Base-by-base conservation (phyloP, 2,329 filamentous ascomycete species). In the Hypoxylon sp. region DNA sequence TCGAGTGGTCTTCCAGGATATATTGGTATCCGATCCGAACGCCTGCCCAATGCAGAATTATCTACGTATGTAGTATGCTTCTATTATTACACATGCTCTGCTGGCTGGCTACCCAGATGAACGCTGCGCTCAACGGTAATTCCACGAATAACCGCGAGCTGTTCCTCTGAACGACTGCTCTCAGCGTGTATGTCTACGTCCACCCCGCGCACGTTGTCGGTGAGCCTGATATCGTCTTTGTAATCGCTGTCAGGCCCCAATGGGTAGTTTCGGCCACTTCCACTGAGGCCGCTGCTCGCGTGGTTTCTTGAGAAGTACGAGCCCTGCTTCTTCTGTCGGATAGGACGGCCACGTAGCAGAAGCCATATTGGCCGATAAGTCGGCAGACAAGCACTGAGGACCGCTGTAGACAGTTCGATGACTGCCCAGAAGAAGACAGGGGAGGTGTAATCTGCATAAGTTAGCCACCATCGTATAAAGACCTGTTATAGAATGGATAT, bases 381-480 rank as follows among this genome's bases (percentile, higher is more conserved):
- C 42, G 71, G 72, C 15, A 74, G 64, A 31, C 71, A 72, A 11
- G 71, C 65, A n/a, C 69, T 70, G 6, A 74, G 52, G 2, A 73
- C 57, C 1, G 71, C 65, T 6, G 69, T 64, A 8, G 72, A 65
- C 48, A 71, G 39, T 54, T 74, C 72, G 44, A 74, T 72, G 24
- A 70, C 71, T 19, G 69, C 59, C 70, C 67, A 71, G 55, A 65
- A 73, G 54, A 76, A 75, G 2, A 72, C 72, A 0, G 74, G 74
- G 1, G 74, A 73, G 0, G 73, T 75, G 39, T 76, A 75, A 37
- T 76, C 74, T 75, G 21, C n/a, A 15, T n/a, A 21, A 63, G 47
- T 57, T 17, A 57, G 53, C 13, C 19, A 19, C 10, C 11, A 51
- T 13, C 44, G 19, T 17, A 19, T 32, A 6, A 6, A 8, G 1